Evolutionary conservation across 139 green algal genomes (phyloP), one percentile per base, ranked within the genome.

Genomic region (Coelastrella sp.): DNA sequence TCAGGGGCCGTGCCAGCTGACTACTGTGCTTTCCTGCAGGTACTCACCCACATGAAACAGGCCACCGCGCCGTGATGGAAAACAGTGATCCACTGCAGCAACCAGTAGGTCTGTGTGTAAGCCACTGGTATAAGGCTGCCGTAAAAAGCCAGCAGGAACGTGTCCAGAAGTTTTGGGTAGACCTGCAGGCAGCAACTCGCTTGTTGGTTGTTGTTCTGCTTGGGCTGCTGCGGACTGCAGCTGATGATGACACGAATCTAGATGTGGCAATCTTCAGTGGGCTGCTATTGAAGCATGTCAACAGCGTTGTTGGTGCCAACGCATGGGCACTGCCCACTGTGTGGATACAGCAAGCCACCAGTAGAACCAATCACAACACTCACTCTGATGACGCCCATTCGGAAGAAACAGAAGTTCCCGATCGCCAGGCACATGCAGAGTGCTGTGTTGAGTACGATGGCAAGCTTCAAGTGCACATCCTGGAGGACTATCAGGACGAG

Each of bases 31-130:
- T 24, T 25, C 79, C 20, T 59, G 11, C 25, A 75, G 80, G 59
- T 22, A 88, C 84, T 88, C 17, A 88, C 84, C 84, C 84, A 88
- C 84, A 88, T 88, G 49, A 88, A 88, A 17, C 49, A 9, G 4
- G 84, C 84, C 20, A 80, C 66, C 5, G 63, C 7, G 15, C 66
- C 68, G 70, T 81, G 66, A 73, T 88, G 84, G 11, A 60, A 60
- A 5, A 75, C 58, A 20, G 15, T 58, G 9, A 88, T 9, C 84
- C 84, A 88, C 8, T 24, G 25, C 66, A 24, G 49, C 49, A 88
- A 14, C 84, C 84, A 88, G 19, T 0, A 6, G 10, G 17, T 8
- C 19, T 88, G 84, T n/a, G 49, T 68, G 84, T 81, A 81, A 4
- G 56, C 84, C 19, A 88, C 84, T 56, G 84, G 84, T n/a, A 88